Base-by-base conservation (phyloP, 1,139 yeast genomes). In the Nadsonia starkeyi-henricii region DNA sequence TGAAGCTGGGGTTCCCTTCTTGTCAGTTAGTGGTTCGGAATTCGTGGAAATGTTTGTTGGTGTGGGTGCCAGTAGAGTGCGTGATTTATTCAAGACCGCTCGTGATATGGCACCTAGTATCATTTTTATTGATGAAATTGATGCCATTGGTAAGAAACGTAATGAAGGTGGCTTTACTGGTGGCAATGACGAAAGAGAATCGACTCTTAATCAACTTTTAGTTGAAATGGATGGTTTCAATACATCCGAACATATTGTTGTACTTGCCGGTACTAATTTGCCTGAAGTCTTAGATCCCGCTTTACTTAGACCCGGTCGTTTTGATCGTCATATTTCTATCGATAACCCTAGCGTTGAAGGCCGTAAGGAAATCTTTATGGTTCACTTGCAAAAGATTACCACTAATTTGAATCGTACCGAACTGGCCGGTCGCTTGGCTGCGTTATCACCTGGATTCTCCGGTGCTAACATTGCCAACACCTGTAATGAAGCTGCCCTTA, bases 21-120 rank as follows among this genome's bases (percentile, higher is more conserved):
- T 79, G 56, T 83, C 95, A 17, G 97, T 91, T 13, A 85, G 95
- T 4, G 98, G 97, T 57, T 88, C 97, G n/a, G 97, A 91, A 63
- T 91, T 91, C 57, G 95, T 91, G 18, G 98, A 91, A 67, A 89
- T 91, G 97, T 91, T 88, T 70, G 96, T 88, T 39, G 98, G 98
- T 71, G 97, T 91, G 17, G 98, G 98, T 69, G 97, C 98, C 1
- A 83, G 95, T 20, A 78, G 98, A 63, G 98, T 91, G 41, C 85
- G 98, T 63, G 97, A 91, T 63, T 71, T 91, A 60, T 91, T 91
- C 66, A 79, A 83, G 59, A 85, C 86, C 45, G 98, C 98, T 3
- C 78, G 96, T 63, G 85, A 83, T 61, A 80, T 82, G 64, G 94
- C 97, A 0, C 98, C 98, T 1, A 75, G 94, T 28, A 91, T 91